phyloP scores from a whole-genome alignment of 2,329 filamentous ascomycete genomes.

The Balansia obtecta region DNA sequence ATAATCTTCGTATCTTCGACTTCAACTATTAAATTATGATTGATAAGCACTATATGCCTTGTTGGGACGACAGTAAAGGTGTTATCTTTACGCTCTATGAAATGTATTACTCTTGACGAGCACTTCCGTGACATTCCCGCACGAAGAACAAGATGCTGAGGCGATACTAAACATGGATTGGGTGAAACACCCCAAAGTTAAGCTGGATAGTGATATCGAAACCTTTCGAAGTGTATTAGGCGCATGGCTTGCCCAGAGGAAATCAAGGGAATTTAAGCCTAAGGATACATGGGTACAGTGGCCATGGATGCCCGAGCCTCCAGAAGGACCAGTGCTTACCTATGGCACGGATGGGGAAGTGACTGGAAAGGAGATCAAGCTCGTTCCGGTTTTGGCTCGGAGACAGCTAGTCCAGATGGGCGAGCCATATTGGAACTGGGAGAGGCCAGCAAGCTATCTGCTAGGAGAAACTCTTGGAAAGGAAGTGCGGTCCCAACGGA shows the following conservation, averaged over 20 bases:
- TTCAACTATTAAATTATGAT: conserved; percentile 19
- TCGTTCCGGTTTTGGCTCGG: not conserved
- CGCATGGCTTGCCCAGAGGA: conserved; percentile 12
- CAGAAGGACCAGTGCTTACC: too few species aligned
- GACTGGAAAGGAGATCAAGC: not conserved
- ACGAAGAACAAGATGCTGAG: conserved; percentile 15
- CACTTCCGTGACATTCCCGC: conserved; percentile 11
- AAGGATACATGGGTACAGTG: conserved; percentile 3
- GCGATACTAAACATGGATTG: conserved; percentile 13
- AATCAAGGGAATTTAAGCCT: not conserved
- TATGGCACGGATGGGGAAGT: not conserved
- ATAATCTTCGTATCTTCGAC: conserved; percentile 23
- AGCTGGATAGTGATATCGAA: conserved; percentile 18
- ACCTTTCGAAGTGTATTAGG: conserved; percentile 16
- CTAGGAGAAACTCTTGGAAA: not conserved
- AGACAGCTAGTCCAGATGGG: not conserved
- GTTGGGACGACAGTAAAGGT: conserved; percentile 17
- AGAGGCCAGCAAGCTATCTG: conserved; percentile 3
- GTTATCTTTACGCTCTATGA: conserved; percentile 24
- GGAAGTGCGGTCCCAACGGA: too few species aligned
- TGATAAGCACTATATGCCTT: conserved; percentile 3
- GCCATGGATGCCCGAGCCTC: conserved; percentile 1
- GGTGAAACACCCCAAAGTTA: conserved; percentile 19
- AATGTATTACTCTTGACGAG: conserved; percentile 20
- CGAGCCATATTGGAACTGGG: not conserved